Conservation (phyloP, 257 asterid species). For the Scutellaria baicalensis region DNA sequence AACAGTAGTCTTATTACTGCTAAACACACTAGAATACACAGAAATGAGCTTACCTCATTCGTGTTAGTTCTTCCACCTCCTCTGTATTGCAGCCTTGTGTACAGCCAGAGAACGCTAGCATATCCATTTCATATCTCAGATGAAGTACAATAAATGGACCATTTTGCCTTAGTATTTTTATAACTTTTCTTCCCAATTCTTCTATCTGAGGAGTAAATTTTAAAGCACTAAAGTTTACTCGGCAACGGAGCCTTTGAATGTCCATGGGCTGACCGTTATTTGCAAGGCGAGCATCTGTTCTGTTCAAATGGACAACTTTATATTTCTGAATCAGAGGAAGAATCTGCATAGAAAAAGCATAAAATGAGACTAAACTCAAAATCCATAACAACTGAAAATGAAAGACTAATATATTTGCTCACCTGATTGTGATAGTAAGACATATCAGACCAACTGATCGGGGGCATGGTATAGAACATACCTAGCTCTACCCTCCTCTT, state of each 20-base stretch:
- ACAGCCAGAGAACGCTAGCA: conserved; percentile 98
- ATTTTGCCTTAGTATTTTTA: conserved; percentile 65
- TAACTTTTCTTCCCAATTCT: conserved; percentile 85
- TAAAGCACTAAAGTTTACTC: conserved; percentile 75
- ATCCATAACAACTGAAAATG: neutral
- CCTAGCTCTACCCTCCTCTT: conserved; percentile 84
- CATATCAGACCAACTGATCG: conserved; percentile 93
- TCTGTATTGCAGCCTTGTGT: conserved; percentile 80
- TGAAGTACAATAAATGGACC: conserved; percentile 95
- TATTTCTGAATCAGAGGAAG: conserved; percentile 84
- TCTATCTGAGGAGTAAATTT: conserved; percentile 89
- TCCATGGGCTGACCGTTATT: conserved; percentile 84
- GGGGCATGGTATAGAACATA: conserved; percentile 69
- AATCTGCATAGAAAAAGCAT: conserved; percentile 44
- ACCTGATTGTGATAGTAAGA: conserved; percentile 89
- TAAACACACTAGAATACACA: neutral
- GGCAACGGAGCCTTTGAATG: conserved; percentile 88
- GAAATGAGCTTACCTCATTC: conserved; percentile 61
- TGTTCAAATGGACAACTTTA: conserved; percentile 86
- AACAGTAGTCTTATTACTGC: neutral
- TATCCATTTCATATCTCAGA: conserved; percentile 98
- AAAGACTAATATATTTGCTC: neutral
- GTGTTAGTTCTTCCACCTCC: conserved; percentile 82
- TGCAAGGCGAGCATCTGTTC: conserved; percentile 93
- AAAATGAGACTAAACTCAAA: neutral